phyloP scores from a whole-genome alignment of 163 green algal species.

The Chlamydomonas reinhardtii region DNA sequence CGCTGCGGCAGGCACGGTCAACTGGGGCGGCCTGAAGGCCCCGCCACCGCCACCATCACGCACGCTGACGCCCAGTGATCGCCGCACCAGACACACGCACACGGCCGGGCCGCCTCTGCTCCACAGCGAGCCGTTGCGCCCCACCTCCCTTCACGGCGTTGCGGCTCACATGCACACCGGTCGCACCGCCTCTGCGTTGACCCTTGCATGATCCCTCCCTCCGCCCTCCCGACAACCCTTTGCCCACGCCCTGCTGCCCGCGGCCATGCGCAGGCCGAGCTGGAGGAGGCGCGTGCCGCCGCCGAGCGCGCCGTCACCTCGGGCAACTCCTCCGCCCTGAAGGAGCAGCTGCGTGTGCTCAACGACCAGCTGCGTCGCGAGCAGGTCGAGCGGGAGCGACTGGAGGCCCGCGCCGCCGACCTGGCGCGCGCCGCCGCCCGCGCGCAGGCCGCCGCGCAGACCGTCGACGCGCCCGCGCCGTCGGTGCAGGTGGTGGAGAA shows the following conservation, averaged over 20 bases:
- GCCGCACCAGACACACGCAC: too few relatives aligned
- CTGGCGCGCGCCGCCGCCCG: slow-evolving; percentile 8
- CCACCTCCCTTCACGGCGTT: too few relatives aligned
- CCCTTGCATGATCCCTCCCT: neutral
- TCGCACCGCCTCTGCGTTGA: too few relatives aligned
- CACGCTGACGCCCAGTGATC: too few relatives aligned
- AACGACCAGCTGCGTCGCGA: slow-evolving; percentile 39
- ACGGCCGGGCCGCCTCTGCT: too few relatives aligned
- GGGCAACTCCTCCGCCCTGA: neutral
- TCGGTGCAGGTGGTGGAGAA: neutral
- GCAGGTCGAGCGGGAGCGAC: slow-evolving; percentile 23
- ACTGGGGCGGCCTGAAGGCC: too few relatives aligned
- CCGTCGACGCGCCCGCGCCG: neutral
- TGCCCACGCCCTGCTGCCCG: neutral
- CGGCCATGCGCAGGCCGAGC: neutral
- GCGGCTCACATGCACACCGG: too few relatives aligned
- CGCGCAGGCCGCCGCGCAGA: too few relatives aligned
- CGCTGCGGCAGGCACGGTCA: too few relatives aligned
- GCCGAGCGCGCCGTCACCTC: neutral
- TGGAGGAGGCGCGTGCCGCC: slow-evolving; percentile 29
- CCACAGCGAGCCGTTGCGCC: too few relatives aligned
- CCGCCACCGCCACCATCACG: too few relatives aligned
- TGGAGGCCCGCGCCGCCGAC: slow-evolving; percentile 4
- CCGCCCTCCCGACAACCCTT: neutral
- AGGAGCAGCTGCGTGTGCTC: slow-evolving; percentile 36